A percentile compares a stretch with the other conserved stretches of the same genome.
Evolutionary conservation across 345 rosid species (phyloP).

Genomic region (Boechera retrofracta): DNA sequence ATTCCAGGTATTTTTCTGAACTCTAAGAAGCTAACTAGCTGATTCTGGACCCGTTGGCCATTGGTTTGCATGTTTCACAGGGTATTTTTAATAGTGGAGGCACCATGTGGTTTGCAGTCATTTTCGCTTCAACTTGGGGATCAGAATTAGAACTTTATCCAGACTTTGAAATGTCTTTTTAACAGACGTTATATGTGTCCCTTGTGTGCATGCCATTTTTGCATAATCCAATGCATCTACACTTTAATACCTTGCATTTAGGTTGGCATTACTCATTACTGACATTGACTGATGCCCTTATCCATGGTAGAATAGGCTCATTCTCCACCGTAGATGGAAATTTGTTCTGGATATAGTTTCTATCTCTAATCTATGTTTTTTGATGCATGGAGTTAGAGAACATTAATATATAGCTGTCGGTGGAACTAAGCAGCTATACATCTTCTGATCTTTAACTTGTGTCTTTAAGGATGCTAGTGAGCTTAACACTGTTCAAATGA

Average conservation of each 20-base stretch:
- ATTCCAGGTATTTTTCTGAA: conserved; percentile 99
- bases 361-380: conserved; percentile 7
- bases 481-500: neutral
- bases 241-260: conserved; percentile 28
- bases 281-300: neutral
- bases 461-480: conserved; percentile 19
- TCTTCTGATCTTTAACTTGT: conserved; percentile 1
- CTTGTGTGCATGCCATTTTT: conserved; percentile 1
- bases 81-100: conserved; percentile 57
- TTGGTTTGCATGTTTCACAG: conserved; percentile 97
- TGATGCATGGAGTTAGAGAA: conserved; percentile 3
- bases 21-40: conserved; percentile 95
- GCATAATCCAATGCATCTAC: conserved; percentile 12
- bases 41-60: conserved; percentile 86
- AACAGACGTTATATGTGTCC: conserved; percentile 9
- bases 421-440: conserved; percentile 17
- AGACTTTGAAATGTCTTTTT: conserved; percentile 1
- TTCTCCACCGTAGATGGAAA: neutral
- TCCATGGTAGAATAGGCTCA: conserved; percentile 7
- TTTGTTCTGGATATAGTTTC: neutral
- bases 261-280: neutral
- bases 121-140: conserved; percentile 48
- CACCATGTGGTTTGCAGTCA: conserved; percentile 46
- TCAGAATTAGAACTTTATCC: conserved; percentile 31
- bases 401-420: neutral